Evolutionary conservation across 768 basidiomycete species (phyloP).

Genomic region (Suillus discolor): DNA sequence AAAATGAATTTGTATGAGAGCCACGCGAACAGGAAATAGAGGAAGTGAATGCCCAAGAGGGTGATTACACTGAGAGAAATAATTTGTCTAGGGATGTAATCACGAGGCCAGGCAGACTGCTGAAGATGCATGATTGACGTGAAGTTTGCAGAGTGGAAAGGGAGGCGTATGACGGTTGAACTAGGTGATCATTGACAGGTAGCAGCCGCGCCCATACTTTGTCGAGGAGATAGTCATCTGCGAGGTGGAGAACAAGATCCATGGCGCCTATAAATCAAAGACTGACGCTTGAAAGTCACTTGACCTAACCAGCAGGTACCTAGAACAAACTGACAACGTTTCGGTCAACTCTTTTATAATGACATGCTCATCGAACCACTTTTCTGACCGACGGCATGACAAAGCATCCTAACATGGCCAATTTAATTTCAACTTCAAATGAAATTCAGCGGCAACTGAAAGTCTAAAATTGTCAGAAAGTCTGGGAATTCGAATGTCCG

Average conservation of each 20-base stretch:
- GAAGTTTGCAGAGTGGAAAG: constrained; percentile 31
- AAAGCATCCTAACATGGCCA: no score
- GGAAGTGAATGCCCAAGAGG: constrained; percentile 73
- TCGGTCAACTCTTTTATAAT: constrained; percentile 22
- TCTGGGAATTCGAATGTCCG: no score
- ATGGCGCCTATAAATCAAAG: constrained; percentile 41
- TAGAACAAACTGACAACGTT: background rate
- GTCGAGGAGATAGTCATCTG: constrained; percentile 80
- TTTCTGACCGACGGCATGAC: constrained; percentile 23
- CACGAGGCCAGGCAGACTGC: constrained; percentile 82
- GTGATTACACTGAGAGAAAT: constrained; percentile 74
- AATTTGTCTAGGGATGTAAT: constrained; percentile 78
- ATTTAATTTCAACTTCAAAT: no score
- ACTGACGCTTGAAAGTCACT: background rate
- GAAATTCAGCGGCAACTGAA: constrained; percentile 2
- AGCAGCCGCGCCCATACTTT: constrained; percentile 73
- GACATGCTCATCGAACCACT: constrained; percentile 25
- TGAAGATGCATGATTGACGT: constrained; percentile 39
- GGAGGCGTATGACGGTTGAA: constrained; percentile 22
- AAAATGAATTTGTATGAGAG: constrained; percentile 86
- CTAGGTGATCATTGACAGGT: constrained; percentile 54
- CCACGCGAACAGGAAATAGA: constrained; percentile 90
- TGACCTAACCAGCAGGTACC: no score
- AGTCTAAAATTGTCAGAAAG: no score
- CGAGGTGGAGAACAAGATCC: constrained; percentile 79